Evolutionary conservation across 2,329 filamentous ascomycete species (phyloP).

Genomic region (Arthrinium phaeospermum): DNA sequence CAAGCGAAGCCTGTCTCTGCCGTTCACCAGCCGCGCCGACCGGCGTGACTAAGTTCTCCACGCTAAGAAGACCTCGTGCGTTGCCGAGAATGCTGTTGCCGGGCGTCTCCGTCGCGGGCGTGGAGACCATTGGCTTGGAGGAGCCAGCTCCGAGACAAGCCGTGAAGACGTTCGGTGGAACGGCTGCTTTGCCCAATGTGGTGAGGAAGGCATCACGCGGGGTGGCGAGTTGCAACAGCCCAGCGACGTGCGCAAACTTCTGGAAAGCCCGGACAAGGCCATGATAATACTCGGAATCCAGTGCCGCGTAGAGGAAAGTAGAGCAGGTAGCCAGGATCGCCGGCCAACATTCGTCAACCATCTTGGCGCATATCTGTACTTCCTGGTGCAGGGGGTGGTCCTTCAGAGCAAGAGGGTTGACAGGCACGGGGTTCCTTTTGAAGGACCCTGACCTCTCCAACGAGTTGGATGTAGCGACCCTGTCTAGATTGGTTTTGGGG

Average conservation of each 20-base stretch:
- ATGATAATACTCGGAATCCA: constrained; percentile 95
- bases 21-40: constrained; percentile 62
- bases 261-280: constrained; percentile 91
- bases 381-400: constrained; percentile 74
- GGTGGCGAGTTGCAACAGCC: constrained; percentile 80
- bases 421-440: constrained; percentile 76
- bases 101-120: constrained; percentile 54
- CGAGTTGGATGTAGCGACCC: constrained; percentile 34
- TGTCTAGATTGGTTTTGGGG: constrained; percentile 38
- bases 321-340: constrained; percentile 94
- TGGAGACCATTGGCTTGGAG: constrained; percentile 49
- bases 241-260: constrained; percentile 93
- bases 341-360: constrained; percentile 94
- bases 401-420: constrained; percentile 81
- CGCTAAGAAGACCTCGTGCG: constrained; percentile 73
- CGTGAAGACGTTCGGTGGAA: constrained; percentile 78
- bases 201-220: constrained; percentile 94
- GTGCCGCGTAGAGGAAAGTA: constrained; percentile 88
- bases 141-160: constrained; percentile 60
- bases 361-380: constrained; percentile 77
- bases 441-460: constrained; percentile 70
- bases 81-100: constrained; percentile 68
- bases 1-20: constrained; percentile 63
- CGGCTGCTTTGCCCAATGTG: constrained; percentile 89
- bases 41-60: constrained; percentile 71